Base-by-base conservation (phyloP, 305 asterid species). In the Rubia balearica region DNA sequence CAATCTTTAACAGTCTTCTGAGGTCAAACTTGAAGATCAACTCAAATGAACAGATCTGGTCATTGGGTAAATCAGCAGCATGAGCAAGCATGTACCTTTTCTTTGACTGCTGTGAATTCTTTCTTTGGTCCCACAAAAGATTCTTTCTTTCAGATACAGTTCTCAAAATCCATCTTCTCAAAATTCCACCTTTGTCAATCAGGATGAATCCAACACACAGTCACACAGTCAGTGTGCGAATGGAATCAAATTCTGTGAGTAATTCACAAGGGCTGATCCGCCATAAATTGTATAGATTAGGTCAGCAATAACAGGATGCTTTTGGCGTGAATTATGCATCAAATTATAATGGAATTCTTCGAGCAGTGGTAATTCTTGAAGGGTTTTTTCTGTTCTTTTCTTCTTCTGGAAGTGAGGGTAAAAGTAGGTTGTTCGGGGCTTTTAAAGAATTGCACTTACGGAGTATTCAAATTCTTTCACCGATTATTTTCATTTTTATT, bases 11-110 rank as follows among this genome's bases (percentile, higher is more conserved):
- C 67, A 68, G 77, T 72, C 77, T 60, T 69, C 65, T 6, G 55
- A 67, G 57, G 80, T 67, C 73, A 76, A 67, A 76, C 24, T 59
- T 55, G 67, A 60, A 55, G 24, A 67, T 72, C 57, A 33, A 61
- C 19, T 68, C 12, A 68, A 63, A 72, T 77, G 63, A 48, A 68
- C 71, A 77, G 77, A 77, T 77, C 81, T 77, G 72, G 74, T 22
- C 22, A 68, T 24, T 61, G 65, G 60, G 56, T 11, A 61, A 57
- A 61, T 62, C 62, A 72, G 7, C 46, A 68, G 22, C 41, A 71
- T 24, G 62, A 56, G 74, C 21, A 75, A 45, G 64, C 79, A 65
- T 69, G 30, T 69, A 51, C 74, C 74, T 69, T 53, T 63, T 7
- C 62, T 36, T 51, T 4, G 22, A 51, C 59, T 51, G 45, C 40